A percentile compares a stretch with the other conserved stretches of the same genome.
These are phyloP conservation scores for Leptodontidium sp. DNA, from an alignment of 2,329 filamentous ascomycete genomes.

Conservation along the genomic window DNA sequence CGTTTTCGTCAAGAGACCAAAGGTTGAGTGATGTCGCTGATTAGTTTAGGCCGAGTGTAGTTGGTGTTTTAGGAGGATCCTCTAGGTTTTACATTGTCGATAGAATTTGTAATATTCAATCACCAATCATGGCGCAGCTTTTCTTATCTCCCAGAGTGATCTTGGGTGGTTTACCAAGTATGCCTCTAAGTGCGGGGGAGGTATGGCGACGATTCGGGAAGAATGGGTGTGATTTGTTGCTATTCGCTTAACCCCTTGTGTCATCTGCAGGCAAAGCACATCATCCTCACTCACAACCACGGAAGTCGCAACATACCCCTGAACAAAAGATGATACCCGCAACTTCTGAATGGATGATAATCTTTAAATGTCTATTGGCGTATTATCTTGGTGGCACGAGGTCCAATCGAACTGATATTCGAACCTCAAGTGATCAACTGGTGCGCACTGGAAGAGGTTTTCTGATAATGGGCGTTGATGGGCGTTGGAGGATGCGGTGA, in stretches of 20 bases:
- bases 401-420: not conserved
- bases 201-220: not conserved
- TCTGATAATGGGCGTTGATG: not conserved
- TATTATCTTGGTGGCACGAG: not conserved
- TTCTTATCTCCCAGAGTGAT: too few species aligned
- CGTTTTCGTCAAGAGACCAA: too few species aligned
- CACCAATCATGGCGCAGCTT: too few species aligned
- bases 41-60: too few species aligned
- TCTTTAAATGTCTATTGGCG: too few species aligned
- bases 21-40: too few species aligned
- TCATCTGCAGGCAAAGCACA: not conserved
- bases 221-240: not conserved
- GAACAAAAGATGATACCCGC: not conserved
- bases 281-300: not conserved
- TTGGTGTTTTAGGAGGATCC: too few species aligned
- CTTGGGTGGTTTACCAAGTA: too few species aligned
- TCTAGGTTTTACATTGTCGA: too few species aligned
- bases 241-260: constrained; percentile 2
- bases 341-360: not conserved
- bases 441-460: too few species aligned
- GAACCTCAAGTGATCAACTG: not conserved
- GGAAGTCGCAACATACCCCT: not conserved
- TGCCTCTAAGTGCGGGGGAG: not conserved
- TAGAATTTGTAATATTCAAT: too few species aligned
- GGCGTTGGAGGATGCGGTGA: not conserved